Conservation (phyloP, 148 eudicot species). For the Rhododendron mucronatum region DNA sequence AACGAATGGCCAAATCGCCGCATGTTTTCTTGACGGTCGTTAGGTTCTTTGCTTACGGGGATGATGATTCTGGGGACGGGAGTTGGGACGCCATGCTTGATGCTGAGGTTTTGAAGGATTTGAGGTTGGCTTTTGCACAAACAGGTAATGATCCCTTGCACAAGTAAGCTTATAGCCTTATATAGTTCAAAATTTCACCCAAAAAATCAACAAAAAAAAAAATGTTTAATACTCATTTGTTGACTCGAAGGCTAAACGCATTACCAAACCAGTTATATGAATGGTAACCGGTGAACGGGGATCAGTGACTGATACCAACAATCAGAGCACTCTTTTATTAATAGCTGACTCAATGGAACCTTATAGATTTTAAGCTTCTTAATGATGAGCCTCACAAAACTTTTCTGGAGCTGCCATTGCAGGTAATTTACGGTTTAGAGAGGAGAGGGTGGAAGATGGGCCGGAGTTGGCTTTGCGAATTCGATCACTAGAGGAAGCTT, state of each 20-base stretch:
- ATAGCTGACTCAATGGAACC: too few species aligned
- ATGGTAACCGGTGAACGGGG: too few species aligned
- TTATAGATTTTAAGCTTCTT: background rate
- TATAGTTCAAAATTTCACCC: background rate
- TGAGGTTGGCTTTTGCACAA: background rate
- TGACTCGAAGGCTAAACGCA: too few species aligned
- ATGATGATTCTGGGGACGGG: background rate
- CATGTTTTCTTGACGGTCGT: conserved; percentile 18
- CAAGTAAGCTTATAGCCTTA: background rate
- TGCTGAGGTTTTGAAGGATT: conserved; percentile 8
- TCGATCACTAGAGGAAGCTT: conserved; percentile 8
- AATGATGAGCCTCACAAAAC: background rate
- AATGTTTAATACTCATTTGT: too few species aligned
- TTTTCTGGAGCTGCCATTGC: conserved; percentile 1
- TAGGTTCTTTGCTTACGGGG: background rate
- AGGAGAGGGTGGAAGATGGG: conserved; percentile 12
- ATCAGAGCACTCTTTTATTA: too few species aligned
- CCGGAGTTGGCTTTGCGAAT: background rate
- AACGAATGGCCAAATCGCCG: conserved; percentile 19
- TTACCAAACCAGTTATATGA: too few species aligned
- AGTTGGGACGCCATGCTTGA: conserved; percentile 8
- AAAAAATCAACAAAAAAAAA: too few species aligned
- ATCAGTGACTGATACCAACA: too few species aligned
- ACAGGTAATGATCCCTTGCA: background rate
- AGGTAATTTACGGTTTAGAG: background rate